Conservation (phyloP, 805 yeast genomes). For the Sungouiella blattae region DNA sequence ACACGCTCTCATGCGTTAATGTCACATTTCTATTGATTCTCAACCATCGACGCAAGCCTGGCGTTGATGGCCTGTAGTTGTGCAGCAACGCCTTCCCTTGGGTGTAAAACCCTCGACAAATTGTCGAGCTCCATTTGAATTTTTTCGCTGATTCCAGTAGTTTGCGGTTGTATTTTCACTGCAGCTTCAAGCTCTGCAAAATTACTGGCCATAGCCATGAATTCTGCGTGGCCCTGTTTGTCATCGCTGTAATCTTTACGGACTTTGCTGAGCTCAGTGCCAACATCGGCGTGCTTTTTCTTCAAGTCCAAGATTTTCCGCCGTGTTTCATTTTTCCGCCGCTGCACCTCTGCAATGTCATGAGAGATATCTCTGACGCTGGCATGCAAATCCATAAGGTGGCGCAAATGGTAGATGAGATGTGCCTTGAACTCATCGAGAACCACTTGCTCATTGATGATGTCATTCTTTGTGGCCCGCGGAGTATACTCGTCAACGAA, state of each 20-base stretch:
- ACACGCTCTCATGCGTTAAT: too few relatives aligned
- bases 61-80: not conserved
- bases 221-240: conserved; percentile 14
- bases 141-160: not conserved
- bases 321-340: conserved; percentile 29
- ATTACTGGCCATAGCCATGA: conserved; percentile 11
- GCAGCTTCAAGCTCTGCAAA: conserved; percentile 6
- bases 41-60: not conserved
- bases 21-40: too few relatives aligned
- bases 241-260: conserved; percentile 18
- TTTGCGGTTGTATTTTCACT: not conserved
- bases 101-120: conserved; percentile 4
- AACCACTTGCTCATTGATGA: conserved; percentile 20
- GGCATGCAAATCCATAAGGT: conserved; percentile 33
- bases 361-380: conserved; percentile 28
- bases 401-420: conserved; percentile 23
- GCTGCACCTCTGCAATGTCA: conserved; percentile 28
- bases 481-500: conserved; percentile 29
- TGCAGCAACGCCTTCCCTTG: not conserved
- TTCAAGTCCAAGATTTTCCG: conserved; percentile 27
- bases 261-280: conserved; percentile 27
- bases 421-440: conserved; percentile 32
- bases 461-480: conserved; percentile 8
- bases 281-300: conserved; percentile 29
- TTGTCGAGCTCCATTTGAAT: conserved; percentile 4